phyloP scores from a whole-genome alignment of 805 yeast species.

The Tetrapisispora fleetii region DNA sequence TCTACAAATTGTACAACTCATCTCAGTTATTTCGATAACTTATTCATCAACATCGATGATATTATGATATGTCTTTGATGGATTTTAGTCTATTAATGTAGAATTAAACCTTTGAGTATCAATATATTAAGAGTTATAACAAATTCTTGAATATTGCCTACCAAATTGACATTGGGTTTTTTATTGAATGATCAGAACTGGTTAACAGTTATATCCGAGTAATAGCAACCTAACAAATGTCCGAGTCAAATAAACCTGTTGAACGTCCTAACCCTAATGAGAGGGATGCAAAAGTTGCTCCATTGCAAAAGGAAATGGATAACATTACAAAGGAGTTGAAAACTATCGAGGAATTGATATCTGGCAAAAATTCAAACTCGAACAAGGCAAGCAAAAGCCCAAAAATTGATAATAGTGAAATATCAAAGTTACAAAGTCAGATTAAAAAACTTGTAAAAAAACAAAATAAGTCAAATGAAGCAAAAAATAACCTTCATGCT shows the following conservation, averaged over 20 bases:
- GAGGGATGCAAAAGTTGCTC: background rate
- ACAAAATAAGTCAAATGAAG: slow-evolving; percentile 36
- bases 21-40: background rate
- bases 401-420: background rate
- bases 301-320: background rate
- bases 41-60: too few relatives aligned
- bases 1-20: background rate
- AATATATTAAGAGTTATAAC: too few relatives aligned
- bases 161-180: too few relatives aligned
- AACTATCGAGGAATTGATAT: background rate
- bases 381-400: background rate
- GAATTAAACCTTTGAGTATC: background rate
- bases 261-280: slow-evolving; percentile 1
- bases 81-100: background rate
- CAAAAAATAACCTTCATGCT: slow-evolving; percentile 38
- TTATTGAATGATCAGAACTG: too few relatives aligned
- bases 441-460: slow-evolving; percentile 34
- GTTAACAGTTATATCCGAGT: too few relatives aligned
- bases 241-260: background rate
- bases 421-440: slow-evolving; percentile 32
- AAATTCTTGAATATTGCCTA: too few relatives aligned
- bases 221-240: background rate
- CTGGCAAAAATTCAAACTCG: background rate
- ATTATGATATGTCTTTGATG: too few relatives aligned
- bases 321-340: background rate